Evolutionary conservation across 106 monocot genomes (phyloP).

Genomic region (Apostasia shenzhenica): DNA sequence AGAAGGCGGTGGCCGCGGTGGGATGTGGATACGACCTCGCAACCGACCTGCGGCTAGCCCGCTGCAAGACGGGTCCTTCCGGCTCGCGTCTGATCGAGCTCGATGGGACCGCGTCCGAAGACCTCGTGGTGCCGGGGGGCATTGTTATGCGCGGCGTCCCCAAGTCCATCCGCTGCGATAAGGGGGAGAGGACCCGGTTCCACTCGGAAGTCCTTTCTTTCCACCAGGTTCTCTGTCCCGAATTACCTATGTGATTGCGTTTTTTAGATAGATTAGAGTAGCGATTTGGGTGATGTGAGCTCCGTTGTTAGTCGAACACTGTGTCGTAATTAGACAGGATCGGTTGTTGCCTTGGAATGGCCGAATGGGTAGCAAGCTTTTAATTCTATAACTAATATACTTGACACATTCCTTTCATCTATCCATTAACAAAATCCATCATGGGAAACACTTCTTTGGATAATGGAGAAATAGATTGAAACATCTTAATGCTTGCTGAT

Average conservation of each 20-base stretch:
- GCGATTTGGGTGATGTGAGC: neutral
- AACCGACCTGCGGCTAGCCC: conserved; percentile 33
- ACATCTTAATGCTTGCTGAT: too few species aligned
- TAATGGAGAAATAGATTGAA: too few species aligned
- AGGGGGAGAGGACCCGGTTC: conserved; percentile 74
- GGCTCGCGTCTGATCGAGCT: conserved; percentile 42
- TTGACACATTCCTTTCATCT: too few species aligned
- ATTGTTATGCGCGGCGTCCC: conserved; percentile 38
- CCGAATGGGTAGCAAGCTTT: too few species aligned
- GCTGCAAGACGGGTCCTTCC: conserved; percentile 24
- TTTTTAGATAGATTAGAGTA: neutral
- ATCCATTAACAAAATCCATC: too few species aligned
- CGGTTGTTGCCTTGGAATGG: too few species aligned
- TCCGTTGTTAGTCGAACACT: too few species aligned
- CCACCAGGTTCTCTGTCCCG: conserved; percentile 31
- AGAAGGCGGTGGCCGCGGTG: conserved; percentile 44
- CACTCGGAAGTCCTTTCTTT: conserved; percentile 67
- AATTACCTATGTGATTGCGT: neutral
- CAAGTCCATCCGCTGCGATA: conserved; percentile 46
- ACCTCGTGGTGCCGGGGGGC: conserved; percentile 63
- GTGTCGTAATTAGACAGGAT: too few species aligned
- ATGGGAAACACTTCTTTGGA: too few species aligned
- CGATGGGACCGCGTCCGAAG: conserved; percentile 11
- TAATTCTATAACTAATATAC: too few species aligned
- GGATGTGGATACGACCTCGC: conserved; percentile 79